Evolutionary conservation across 495 filamentous ascomycete species (phyloP), one percentile per base, ranked within the genome.

Genomic region (Talaromyces wortmannii): DNA sequence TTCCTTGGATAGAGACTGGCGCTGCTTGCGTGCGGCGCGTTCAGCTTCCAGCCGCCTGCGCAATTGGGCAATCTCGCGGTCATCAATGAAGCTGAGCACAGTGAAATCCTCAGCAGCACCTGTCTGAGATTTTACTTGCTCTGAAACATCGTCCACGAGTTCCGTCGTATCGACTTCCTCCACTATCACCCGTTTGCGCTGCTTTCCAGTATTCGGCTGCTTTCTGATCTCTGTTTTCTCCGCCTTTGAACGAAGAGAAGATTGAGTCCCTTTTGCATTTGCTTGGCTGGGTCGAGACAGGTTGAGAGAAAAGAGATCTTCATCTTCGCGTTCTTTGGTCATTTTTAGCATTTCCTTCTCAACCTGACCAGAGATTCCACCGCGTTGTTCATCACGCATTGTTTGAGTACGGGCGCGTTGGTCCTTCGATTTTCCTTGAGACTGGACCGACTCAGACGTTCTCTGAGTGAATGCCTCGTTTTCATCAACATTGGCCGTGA

Each of bases 31-130:
- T 18, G 71, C 62, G 10, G 75, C 45, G 50, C 78, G 67, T 55
- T 80, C 78, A 45, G 77, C 71, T 54, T 80, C 78, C 15, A 80
- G 55, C 1, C 70, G 76, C 61, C 71, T 78, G 45, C 78, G 71
- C 15, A 80, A 63, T 51, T 71, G 68, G 16, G 73, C 66, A 58
- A 80, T 77, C 57, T 79, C 42, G 62, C 67, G 67, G 53, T 73
- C 72, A 64, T 79, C 72, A 55, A 79, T 64, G 36, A 76, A 70
- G 59, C 73, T 79, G 23, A 80, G 59, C 52, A 77, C 56, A 4
- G 76, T 79, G 30, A 77, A 33, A 48, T 78, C 69, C 40, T 67
- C 63, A 8, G 64, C 67, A 4, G 57, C 50, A 15, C 57, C 59
- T 31, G 63, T 66, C 3, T 68, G 64, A 15, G 57, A 63, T 57